Percentiles rank a stretch among this genome's conserved stretches.
phyloP scores from a whole-genome alignment of 441 rosid species.

The Pelargonium fulgidum region DNA sequence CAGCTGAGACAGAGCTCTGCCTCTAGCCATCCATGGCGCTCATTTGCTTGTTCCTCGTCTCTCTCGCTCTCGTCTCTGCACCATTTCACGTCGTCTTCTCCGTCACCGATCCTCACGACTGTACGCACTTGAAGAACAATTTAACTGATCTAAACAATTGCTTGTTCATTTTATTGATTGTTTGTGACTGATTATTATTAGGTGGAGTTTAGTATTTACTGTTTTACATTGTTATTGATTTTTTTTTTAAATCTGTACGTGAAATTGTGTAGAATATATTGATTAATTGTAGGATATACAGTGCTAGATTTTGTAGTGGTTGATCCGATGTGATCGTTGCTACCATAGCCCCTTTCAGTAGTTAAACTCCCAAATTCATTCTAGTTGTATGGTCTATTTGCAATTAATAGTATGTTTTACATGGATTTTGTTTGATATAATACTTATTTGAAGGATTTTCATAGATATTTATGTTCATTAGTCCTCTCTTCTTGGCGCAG shows the following conservation, averaged over 20 bases:
- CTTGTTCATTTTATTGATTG: not conserved
- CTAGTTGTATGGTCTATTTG: no score
- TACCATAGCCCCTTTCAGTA: no score
- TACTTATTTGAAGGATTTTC: not conserved
- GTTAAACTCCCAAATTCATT: no score
- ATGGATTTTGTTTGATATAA: not conserved
- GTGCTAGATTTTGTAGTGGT: no score
- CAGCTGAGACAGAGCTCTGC: not conserved
- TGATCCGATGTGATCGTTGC: no score
- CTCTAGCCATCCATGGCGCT: slow-evolving; percentile 25
- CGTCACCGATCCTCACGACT: slow-evolving; percentile 63
- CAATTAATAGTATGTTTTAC: no score
- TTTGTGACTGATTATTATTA: not conserved
- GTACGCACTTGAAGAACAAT: slow-evolving; percentile 23
- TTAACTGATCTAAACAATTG: not conserved
- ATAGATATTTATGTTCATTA: not conserved
- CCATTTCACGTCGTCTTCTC: slow-evolving; percentile 32
- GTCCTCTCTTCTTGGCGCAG: slow-evolving; percentile 30
- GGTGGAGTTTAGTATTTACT: no score
- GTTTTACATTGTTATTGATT: no score
- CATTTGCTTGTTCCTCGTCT: slow-evolving; percentile 24
- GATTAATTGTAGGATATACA: no score
- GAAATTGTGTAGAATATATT: no score
- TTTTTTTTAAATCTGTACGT: no score
- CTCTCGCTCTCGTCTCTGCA: slow-evolving; percentile 30